A percentile compares a stretch with the other conserved stretches of the same genome.
Evolutionary conservation across 164 flowering plant genomes (phyloP).

Genomic region (Magnolia kwangsiensis): DNA sequence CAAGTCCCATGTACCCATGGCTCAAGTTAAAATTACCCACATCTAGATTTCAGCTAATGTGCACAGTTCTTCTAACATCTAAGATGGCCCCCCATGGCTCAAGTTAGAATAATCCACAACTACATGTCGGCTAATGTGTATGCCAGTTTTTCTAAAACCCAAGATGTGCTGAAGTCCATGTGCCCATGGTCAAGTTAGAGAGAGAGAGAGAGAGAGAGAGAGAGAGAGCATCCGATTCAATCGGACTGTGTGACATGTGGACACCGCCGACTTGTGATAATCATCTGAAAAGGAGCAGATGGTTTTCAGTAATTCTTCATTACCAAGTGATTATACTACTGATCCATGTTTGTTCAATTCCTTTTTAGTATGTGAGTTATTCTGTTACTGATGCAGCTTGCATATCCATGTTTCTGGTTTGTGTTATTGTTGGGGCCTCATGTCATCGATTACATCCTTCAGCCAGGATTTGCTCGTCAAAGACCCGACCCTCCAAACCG

Average conservation of each 20-base stretch:
- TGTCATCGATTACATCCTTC: conserved; percentile 39
- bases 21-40: not conserved
- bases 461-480: conserved; percentile 93
- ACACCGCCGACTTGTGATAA: not conserved
- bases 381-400: conserved; percentile 59
- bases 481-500: conserved; percentile 27
- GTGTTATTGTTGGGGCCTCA: conserved; percentile 51
- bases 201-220: not conserved
- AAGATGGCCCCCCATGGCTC: too few relatives aligned
- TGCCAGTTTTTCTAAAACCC: too few relatives aligned
- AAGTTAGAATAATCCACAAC: not conserved
- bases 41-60: too few relatives aligned
- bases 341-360: not conserved
- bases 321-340: not conserved
- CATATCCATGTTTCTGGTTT: conserved; percentile 67
- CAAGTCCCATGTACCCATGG: not conserved
- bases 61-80: too few relatives aligned
- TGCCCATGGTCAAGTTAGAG: too few relatives aligned
- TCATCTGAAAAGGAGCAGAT: not conserved
- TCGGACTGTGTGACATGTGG: too few relatives aligned
- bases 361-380: conserved; percentile 5
- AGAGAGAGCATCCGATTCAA: not conserved
- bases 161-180: too few relatives aligned
- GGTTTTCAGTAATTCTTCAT: not conserved
- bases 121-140: too few relatives aligned